Evolutionary conservation across 1,284 basidiomycete species (phyloP).

Genomic region (Wallemia mellicola): DNA sequence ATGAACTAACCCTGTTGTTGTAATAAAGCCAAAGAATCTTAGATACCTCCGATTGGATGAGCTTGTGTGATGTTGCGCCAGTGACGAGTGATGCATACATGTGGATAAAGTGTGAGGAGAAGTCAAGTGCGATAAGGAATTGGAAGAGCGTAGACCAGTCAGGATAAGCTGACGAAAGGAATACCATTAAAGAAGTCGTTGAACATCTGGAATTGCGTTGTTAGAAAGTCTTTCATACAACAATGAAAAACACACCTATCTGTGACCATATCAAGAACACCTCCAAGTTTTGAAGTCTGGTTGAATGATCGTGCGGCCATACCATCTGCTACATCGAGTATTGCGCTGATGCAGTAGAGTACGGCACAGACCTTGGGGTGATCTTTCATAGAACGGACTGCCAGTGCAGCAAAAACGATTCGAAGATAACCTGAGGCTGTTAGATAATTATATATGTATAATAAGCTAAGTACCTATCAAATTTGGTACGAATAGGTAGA

Average conservation of each 20-base stretch:
- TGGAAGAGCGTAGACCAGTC: constrained; percentile 58
- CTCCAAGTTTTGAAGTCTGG: constrained; percentile 87
- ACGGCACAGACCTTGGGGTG: constrained; percentile 79
- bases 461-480: background rate
- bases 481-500: background rate
- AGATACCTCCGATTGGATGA: constrained; percentile 68
- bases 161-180: constrained; percentile 70
- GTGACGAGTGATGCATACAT: constrained; percentile 97
- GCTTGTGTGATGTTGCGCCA: constrained; percentile 73
- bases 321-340: constrained; percentile 87
- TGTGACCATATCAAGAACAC: constrained; percentile 99
- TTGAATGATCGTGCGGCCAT: constrained; percentile 64
- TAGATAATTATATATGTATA: background rate
- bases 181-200: constrained; percentile 78
- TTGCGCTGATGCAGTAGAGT: constrained; percentile 67
- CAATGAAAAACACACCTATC: constrained; percentile 67
- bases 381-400: constrained; percentile 76
- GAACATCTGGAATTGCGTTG: constrained; percentile 42
- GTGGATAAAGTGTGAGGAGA: constrained; percentile 97
- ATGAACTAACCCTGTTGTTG: constrained; percentile 43
- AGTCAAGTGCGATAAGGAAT: constrained; percentile 86
- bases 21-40: constrained; percentile 79
- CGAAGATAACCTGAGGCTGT: constrained; percentile 48
- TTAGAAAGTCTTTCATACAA: no score
- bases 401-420: constrained; percentile 61